Percentiles rank a stretch among this genome's conserved stretches.
These are phyloP conservation scores for Amanita muscaria DNA, from an alignment of 768 basidiomycete genomes.

Conservation along the genomic window DNA sequence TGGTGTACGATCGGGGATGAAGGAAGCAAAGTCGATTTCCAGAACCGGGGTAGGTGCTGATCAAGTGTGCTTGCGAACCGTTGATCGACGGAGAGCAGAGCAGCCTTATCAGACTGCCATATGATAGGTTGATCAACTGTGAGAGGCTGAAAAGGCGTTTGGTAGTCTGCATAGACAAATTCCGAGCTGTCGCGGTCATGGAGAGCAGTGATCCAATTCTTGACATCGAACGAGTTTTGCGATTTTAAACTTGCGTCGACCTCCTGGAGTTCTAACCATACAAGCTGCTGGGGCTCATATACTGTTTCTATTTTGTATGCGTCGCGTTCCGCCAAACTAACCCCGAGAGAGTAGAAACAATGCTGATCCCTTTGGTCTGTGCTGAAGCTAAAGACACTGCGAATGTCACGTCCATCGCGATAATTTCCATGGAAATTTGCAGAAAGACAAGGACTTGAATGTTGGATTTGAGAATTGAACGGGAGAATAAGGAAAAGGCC, in stretches of 20 bases:
- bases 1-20: constrained; percentile 34
- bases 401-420: constrained; percentile 28
- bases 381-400: constrained; percentile 35
- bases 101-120: constrained; percentile 24
- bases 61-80: constrained; percentile 41
- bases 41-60: constrained; percentile 58
- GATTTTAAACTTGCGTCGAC: neutral
- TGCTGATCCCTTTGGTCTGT: neutral
- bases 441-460: constrained; percentile 36
- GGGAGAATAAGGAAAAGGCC: constrained; percentile 37
- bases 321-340: neutral
- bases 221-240: neutral
- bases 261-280: constrained; percentile 50
- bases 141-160: constrained; percentile 27
- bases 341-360: neutral
- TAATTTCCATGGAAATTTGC: constrained; percentile 49
- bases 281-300: constrained; percentile 31
- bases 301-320: neutral
- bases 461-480: constrained; percentile 31
- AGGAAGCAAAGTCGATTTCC: constrained; percentile 63
- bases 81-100: constrained; percentile 40
- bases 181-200: neutral
- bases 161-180: neutral
- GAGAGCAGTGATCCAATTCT: neutral
- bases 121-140: constrained; percentile 19